Conservation (phyloP, 75 land plant species). For the Larix kaempferi region DNA sequence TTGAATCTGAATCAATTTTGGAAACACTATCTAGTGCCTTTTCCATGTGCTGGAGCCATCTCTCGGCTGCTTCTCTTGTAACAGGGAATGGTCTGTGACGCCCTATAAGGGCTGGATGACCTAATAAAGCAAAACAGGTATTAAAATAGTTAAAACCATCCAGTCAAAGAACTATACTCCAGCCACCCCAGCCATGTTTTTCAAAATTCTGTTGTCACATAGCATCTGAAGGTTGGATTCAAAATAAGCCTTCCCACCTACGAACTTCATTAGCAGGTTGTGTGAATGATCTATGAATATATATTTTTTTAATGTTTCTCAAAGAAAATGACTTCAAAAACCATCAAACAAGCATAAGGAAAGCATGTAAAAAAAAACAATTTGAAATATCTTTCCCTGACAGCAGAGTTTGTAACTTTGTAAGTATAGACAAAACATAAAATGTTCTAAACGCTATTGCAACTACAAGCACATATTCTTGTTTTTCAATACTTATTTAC, state of each 20-base stretch:
- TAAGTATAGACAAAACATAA: neutral
- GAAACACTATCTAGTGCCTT: constrained; percentile 57
- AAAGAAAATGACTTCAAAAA: neutral
- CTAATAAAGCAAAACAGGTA: constrained; percentile 19
- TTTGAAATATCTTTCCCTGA: neutral
- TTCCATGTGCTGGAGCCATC: constrained; percentile 94
- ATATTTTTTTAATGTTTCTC: neutral
- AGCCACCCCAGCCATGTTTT: neutral
- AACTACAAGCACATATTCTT: neutral
- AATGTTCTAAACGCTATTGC: neutral
- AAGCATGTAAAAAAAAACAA: neutral
- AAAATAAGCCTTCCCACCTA: neutral
- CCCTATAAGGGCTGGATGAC: constrained; percentile 93
- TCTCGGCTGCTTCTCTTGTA: constrained; percentile 81
- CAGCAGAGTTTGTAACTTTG: neutral
- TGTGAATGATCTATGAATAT: neutral
- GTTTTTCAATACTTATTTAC: neutral
- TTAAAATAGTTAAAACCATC: neutral
- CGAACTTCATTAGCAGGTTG: neutral
- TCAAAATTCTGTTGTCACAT: neutral
- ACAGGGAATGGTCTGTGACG: constrained; percentile 87
- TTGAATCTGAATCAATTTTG: constrained; percentile 78
- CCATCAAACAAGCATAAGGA: neutral
- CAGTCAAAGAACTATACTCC: neutral
- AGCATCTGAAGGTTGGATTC: neutral